phyloP scores from a whole-genome alignment of 345 rosid species.

The Populus davidiana region DNA sequence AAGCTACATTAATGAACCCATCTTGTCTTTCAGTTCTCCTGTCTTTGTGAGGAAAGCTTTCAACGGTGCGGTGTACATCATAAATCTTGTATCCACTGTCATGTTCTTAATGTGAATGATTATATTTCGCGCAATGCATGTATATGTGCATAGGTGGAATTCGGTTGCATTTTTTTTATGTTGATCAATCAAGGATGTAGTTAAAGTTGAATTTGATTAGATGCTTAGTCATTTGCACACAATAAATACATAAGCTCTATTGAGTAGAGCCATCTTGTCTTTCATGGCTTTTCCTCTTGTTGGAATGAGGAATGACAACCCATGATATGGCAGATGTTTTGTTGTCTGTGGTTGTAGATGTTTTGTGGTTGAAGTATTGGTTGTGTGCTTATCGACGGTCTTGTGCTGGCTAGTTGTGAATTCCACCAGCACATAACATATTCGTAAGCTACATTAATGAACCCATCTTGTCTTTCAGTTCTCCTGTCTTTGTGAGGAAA shows the following conservation, averaged over 20 bases:
- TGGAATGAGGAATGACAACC: background rate
- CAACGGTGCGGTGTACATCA: conserved; percentile 28
- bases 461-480: conserved; percentile 30
- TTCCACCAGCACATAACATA: conserved; percentile 41
- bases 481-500: conserved; percentile 15
- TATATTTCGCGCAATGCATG: background rate
- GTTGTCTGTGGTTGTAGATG: background rate
- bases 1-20: conserved; percentile 40
- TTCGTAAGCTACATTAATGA: conserved; percentile 45
- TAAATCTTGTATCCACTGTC: background rate
- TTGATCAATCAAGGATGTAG: background rate
- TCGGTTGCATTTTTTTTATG: conserved; percentile 5
- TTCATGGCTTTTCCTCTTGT: conserved; percentile 13
- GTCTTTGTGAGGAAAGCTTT: conserved; percentile 21
- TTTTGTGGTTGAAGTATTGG: background rate
- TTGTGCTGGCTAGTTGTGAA: conserved; percentile 37
- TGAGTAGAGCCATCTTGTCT: background rate
- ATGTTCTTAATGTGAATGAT: background rate
- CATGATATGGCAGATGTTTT: background rate
- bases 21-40: conserved; percentile 28
- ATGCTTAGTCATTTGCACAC: too few species aligned
- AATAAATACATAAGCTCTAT: too few species aligned
- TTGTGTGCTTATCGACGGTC: conserved; percentile 37
- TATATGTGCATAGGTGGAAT: too few species aligned
- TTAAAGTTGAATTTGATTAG: background rate